Base-by-base conservation (phyloP, 495 filamentous ascomycete species). In the Penicillium pancosmium region DNA sequence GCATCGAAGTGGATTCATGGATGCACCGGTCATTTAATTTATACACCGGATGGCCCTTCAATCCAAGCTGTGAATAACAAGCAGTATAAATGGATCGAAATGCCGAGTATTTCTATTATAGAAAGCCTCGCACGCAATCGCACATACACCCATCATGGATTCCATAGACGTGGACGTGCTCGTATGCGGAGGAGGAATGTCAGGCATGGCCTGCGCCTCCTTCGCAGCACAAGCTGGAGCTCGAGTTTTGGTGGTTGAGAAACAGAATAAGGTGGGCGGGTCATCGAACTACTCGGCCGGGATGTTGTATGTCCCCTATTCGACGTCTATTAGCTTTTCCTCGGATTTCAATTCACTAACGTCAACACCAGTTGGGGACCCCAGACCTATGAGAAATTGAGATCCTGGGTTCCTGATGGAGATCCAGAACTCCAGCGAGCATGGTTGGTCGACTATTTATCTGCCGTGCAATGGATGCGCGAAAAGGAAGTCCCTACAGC, bases 131-230 rank as follows among this genome's bases (percentile, higher is more conserved):
- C 27, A 31, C 4, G 6, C 27, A 13, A 13, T 38, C 11, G 15
- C 31, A 57, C 13, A 53, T 27, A 21, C 3, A n/a, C 10, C 19
- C 36, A 53, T 13, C 13, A 70, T 71, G 68, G 49, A 71, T 11
- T 47, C 49, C 9, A 43, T 65, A 43, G 33, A 57, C 5, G 69
- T 71, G 9, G 69, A 69, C 48, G 57, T 60, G 7, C 38, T 71
- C 12, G 62, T 69, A 21, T 71, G 66, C 36, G 69, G 69, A 6
- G 69, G 62, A 40, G 69, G 69, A 16, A 71, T 71, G 68, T 67
- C 69, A n/a, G 69, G 66, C 3, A 60, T 69, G 62, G 56, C 69
- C 52, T 69, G 69, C 34, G 62, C 69, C 52, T 57, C 69, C 44
- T 71, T 69, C 13, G 62, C 64, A 7, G 62, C 69, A 3, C 41